Percentiles rank a stretch among this genome's conserved stretches.
Conservation (phyloP, 257 asterid species). For the Solanum chmielewskii region DNA sequence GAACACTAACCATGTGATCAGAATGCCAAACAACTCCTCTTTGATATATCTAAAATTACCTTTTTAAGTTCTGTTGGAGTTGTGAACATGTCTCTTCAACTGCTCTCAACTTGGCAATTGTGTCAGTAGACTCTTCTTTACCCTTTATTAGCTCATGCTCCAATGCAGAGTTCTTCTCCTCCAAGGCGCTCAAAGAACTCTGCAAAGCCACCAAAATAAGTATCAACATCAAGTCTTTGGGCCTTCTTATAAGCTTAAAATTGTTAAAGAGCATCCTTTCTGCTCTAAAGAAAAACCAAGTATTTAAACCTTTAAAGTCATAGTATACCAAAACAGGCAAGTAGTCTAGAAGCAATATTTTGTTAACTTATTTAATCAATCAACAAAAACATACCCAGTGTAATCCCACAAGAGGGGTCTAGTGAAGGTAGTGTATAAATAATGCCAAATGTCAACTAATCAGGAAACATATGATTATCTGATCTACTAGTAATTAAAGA, state of each 20-base stretch:
- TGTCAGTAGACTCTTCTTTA: constrained; percentile 51
- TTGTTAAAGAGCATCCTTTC: neutral
- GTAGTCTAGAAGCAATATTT: neutral
- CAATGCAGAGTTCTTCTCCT: constrained; percentile 51
- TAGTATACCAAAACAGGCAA: neutral
- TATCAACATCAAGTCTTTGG: neutral
- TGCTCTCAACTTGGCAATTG: constrained; percentile 57
- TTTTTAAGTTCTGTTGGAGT: constrained; percentile 51
- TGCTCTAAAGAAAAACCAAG: neutral
- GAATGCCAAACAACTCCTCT: neutral
- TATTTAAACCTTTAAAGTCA: neutral
- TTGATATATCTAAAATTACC: constrained; percentile 34
- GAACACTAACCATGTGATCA: neutral
- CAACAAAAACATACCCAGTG: neutral
- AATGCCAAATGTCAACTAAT: neutral
- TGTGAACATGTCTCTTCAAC: constrained; percentile 64
- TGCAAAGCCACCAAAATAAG: constrained; percentile 20
- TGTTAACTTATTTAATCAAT: neutral
- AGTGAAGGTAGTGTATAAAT: neutral
- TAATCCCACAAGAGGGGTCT: neutral
- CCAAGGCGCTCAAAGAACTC: constrained; percentile 55
- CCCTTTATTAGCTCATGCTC: constrained; percentile 62
- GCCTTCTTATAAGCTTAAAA: neutral
- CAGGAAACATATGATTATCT: neutral
- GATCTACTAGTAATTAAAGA: neutral